Conservation (phyloP, 2,329 filamentous ascomycete species). For the Exserohilum rostratum region DNA sequence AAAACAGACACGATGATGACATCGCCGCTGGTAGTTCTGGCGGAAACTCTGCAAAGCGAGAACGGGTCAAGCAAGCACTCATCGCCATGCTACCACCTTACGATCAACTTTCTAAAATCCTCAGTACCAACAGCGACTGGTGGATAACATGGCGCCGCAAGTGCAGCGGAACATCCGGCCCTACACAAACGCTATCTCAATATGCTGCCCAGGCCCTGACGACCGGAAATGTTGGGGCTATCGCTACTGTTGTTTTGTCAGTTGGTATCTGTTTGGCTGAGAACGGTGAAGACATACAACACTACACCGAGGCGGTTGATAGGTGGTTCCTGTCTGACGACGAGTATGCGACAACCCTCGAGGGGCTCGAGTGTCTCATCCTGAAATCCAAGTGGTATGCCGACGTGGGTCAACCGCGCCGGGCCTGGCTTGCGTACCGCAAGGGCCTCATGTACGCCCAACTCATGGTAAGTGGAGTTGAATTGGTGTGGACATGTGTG, state of each 20-base stretch:
- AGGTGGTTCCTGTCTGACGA: slow-evolving; percentile 58
- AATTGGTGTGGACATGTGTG: neutral
- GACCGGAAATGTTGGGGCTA: slow-evolving; percentile 50
- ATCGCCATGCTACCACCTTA: slow-evolving; percentile 44
- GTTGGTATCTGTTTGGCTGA: slow-evolving; percentile 49
- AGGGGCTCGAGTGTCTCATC: slow-evolving; percentile 60
- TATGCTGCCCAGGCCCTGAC: slow-evolving; percentile 55
- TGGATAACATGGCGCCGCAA: slow-evolving; percentile 53
- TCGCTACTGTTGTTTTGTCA: slow-evolving; percentile 46
- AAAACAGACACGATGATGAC: slow-evolving; percentile 39
- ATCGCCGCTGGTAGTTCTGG: slow-evolving; percentile 27
- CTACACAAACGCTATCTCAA: slow-evolving; percentile 43
- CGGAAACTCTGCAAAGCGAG: slow-evolving; percentile 38
- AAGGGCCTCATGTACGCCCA: slow-evolving; percentile 60
- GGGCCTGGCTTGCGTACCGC: slow-evolving; percentile 60
- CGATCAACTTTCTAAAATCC: slow-evolving; percentile 40
- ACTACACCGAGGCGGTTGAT: slow-evolving; percentile 55
- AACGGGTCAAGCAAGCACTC: slow-evolving; percentile 45
- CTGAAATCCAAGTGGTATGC: slow-evolving; percentile 60
- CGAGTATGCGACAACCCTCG: slow-evolving; percentile 57
- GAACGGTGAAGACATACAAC: slow-evolving; percentile 54
- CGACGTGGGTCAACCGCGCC: slow-evolving; percentile 61
- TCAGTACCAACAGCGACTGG: slow-evolving; percentile 49
- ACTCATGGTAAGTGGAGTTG: slow-evolving; percentile 55
- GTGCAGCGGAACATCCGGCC: slow-evolving; percentile 50